Conservation (phyloP, 768 basidiomycete species). For the Termitomyces sp. region DNA sequence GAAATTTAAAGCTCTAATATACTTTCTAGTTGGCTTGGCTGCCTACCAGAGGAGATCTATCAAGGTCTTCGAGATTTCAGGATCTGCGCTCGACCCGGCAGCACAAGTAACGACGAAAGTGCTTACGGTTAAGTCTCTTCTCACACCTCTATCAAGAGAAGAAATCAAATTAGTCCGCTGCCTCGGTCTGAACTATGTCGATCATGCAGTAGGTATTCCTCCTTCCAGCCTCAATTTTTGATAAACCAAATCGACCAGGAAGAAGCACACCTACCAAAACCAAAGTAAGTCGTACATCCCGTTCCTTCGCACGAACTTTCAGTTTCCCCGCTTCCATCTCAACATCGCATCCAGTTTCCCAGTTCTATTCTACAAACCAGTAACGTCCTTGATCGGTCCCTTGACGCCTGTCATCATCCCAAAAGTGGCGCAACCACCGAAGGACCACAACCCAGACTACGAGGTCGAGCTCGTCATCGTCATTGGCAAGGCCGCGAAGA, state of each 20-base stretch:
- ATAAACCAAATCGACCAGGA: slow-evolving; percentile 18
- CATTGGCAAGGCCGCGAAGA: slow-evolving; percentile 74
- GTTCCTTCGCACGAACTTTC: not conserved
- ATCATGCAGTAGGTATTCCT: slow-evolving; percentile 56
- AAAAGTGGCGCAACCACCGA: slow-evolving; percentile 58
- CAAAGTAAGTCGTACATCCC: slow-evolving; percentile 38
- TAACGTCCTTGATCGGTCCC: slow-evolving; percentile 65
- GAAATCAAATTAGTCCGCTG: slow-evolving; percentile 69
- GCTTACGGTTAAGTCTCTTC: slow-evolving; percentile 65
- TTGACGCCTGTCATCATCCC: slow-evolving; percentile 62
- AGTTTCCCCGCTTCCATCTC: not conserved
- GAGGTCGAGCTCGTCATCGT: slow-evolving; percentile 80
- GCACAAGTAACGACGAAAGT: slow-evolving; percentile 58
- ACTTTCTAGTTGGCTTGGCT: slow-evolving; percentile 50
- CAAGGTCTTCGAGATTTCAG: slow-evolving; percentile 66
- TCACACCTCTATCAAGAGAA: slow-evolving; percentile 62
- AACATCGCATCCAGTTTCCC: slow-evolving; percentile 42
- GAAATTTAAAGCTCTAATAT: not conserved
- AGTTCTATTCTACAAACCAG: slow-evolving; percentile 76
- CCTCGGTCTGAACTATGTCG: slow-evolving; percentile 78
- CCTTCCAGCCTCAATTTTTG: not conserved
- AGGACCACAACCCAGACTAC: slow-evolving; percentile 73
- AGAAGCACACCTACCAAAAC: slow-evolving; percentile 59
- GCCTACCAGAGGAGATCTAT: slow-evolving; percentile 47
- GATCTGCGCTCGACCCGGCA: slow-evolving; percentile 60